Evolutionary conservation across 208 protist species (phyloP).

Genomic region (Angomonas ambiguus): DNA sequence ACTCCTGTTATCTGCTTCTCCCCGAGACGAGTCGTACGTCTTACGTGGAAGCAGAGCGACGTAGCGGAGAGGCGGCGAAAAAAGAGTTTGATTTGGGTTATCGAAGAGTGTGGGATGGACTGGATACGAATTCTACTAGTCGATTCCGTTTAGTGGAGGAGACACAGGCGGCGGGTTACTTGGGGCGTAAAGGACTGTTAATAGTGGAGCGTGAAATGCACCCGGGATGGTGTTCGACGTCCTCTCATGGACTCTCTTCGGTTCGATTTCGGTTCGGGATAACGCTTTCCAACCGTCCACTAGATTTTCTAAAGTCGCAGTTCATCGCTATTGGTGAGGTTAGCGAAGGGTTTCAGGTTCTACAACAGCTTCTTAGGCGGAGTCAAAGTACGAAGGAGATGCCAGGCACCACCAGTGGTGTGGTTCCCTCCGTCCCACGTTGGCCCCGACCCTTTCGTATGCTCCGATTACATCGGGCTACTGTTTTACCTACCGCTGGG

Average conservation of each 20-base stretch:
- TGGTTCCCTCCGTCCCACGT: constrained; percentile 15
- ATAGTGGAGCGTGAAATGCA: constrained; percentile 11
- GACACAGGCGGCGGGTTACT: constrained; percentile 5
- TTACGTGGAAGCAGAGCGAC: background rate
- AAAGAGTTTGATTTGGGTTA: background rate
- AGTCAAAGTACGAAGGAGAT: background rate
- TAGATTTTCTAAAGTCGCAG: constrained; percentile 53
- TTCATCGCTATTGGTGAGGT: constrained; percentile 61
- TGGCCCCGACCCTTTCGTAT: constrained; percentile 40
- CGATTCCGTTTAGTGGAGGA: too few species aligned
- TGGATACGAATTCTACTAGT: background rate
- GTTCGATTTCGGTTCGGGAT: constrained; percentile 38
- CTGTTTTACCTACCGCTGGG: constrained; percentile 56
- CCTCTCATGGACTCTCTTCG: constrained; percentile 8
- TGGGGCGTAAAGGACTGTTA: constrained; percentile 39
- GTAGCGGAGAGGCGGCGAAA: background rate
- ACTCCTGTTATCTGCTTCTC: background rate
- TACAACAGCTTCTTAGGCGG: constrained; percentile 10
- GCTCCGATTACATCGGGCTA: constrained; percentile 56
- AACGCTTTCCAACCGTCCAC: constrained; percentile 39
- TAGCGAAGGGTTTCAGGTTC: constrained; percentile 40
- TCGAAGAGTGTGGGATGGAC: background rate
- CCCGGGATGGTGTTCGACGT: background rate
- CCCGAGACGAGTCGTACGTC: background rate
- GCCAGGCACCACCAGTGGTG: background rate